Base-by-base conservation (phyloP, 495 filamentous ascomycete species). In the Mytilinidion resinicola region DNA sequence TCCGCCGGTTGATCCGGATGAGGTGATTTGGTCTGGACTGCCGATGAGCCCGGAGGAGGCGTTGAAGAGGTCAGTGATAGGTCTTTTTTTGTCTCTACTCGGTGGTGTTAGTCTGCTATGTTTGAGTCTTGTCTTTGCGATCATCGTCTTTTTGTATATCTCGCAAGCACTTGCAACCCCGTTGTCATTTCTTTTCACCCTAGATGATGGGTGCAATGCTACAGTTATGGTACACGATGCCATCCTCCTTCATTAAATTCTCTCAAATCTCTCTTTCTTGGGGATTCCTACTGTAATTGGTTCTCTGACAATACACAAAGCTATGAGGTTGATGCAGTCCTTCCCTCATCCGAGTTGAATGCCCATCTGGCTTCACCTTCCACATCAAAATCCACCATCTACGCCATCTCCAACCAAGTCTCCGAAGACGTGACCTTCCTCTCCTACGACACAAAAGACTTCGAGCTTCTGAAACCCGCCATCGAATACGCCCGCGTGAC, bases 1-100 rank as follows among this genome's bases (percentile, higher is more conserved):
- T 60, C 92, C 95, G 5, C 87, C 90, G 1, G 81, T 95, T 67
- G 83, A 95, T 55, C 83, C 90, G 43, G 88, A 95, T 33, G 84
- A 83, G 41, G 93, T 97, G n/a, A 89, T 97, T 64, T 99, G 95
- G 95, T 87, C 86, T 21, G 95, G 95, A 30, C 81, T 97, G 19
- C 95, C 95, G 0, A 69, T 95, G 56, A 85, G 83, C 7, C 68
- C 75, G 35, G 76, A 85, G n/a, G 86, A 96, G 67, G 91, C 91
- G 17, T 68, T 81, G 42, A 68, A 82, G 30, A 80, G 79, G 67
- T 67, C 42, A 38, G 56, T 49, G 30, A 6, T 30, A 6, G 25
- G 2, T n/a, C 5, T n/a, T 1, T 57, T 48, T 21, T 38, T n/a
- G n/a, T n/a, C n/a, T n/a, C n/a, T n/a, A n/a, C n/a, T n/a, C n/a